Conservation (phyloP, 2,329 filamentous ascomycete genomes). For the Penicillium sp. region DNA sequence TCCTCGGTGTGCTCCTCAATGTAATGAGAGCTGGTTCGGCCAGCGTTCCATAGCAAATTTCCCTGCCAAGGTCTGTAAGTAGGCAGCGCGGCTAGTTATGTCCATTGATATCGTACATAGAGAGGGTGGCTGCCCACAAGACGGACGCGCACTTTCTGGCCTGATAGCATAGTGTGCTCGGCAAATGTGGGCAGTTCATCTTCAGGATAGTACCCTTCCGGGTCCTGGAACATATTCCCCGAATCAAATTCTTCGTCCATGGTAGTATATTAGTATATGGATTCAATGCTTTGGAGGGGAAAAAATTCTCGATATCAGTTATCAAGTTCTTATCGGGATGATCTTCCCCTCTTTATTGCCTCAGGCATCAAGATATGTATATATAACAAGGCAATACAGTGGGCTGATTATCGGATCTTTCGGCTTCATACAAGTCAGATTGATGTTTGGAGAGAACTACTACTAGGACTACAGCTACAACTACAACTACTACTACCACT, state of each 20-base stretch:
- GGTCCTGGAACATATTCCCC: conserved; percentile 70
- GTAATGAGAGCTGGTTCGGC: conserved; percentile 71
- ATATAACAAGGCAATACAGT: not conserved
- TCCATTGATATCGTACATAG: conserved; percentile 56
- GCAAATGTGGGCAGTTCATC: conserved; percentile 72
- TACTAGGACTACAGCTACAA: too few species aligned
- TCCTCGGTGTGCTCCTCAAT: conserved; percentile 65
- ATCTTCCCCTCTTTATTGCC: not conserved
- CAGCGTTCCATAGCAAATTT: conserved; percentile 88
- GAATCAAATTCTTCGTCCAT: conserved; percentile 38
- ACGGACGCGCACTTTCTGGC: conserved; percentile 64
- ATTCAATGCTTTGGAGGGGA: not conserved
- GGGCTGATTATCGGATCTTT: conserved; percentile 1
- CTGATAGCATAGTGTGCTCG: conserved; percentile 66
- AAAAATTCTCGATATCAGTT: conserved; percentile 15
- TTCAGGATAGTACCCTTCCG: conserved; percentile 73
- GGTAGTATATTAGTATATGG: conserved; percentile 1
- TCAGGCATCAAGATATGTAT: not conserved
- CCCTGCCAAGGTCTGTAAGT: conserved; percentile 48
- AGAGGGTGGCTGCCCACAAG: conserved; percentile 84
- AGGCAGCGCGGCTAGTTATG: not conserved
- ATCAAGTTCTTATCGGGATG: conserved; percentile 14
- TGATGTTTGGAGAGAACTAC: too few species aligned
- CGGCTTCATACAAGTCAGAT: too few species aligned
- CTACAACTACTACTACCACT: too few species aligned